Base-by-base conservation (phyloP, 164 flowering plant species). In the Malania oleifera region DNA sequence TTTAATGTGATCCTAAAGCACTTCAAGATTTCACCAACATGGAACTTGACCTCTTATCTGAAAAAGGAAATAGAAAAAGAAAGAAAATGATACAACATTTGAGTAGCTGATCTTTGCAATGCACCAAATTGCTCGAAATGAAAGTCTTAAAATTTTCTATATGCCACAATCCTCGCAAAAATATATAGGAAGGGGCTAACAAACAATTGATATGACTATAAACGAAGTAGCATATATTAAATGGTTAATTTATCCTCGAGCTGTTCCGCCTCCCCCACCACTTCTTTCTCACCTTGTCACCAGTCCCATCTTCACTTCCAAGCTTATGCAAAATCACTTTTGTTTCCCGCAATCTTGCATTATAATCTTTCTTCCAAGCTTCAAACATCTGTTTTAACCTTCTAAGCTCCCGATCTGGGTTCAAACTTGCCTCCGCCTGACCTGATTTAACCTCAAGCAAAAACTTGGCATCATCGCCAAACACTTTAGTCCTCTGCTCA, bases 261-360 rank as follows among this genome's bases (percentile, higher is more conserved):
- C 95, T 90, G 70, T 88, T 90, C 69, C 80, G 74, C 72, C 97
- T 83, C 44, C 77, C 87, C 97, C 97, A 93, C 99, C 99, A 93
- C 53, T 80, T 93, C 82, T 77, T 87, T 57, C 75, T 77, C 25
- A 44, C 73, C 62, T 57, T 82, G 13, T 81, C 96, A 3, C 59
- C 57, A 2, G 63, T 65, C 6, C 81, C 77, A 22, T 80, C 95
- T 45, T 82, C 88, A 47, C 19, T 82, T 23, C 89, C 92, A 31
- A 93, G 84, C 74, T 86, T 93, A 43, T 86, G 62, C 64, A 90
- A 68, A 11, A 93, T 77, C 59, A 78, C 77, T 72, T 88, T 93
- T 2, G 99, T 90, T 68, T 93, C 97, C 51, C 96, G 70, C 57
- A 93, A 65, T 60, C 96, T 79, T 9, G 65, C 11, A 47, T 80